A percentile compares a stretch with the other conserved stretches of the same genome.
Evolutionary conservation across 2,329 filamentous ascomycete species (phyloP).

Genomic region (Penicillium sp.): DNA sequence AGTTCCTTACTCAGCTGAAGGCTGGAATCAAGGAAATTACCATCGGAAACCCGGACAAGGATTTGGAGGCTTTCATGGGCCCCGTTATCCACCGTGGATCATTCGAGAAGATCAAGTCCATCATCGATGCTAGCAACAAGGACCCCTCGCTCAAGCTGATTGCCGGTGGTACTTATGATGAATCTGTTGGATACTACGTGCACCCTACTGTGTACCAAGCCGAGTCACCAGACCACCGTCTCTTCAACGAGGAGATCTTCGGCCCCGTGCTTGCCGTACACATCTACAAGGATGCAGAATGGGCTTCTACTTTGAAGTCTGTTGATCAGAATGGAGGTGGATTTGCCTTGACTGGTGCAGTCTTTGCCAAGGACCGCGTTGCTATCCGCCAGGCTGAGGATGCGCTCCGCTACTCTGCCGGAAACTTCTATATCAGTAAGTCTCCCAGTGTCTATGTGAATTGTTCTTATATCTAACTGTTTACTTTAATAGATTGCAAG

Average conservation of each 20-base stretch:
- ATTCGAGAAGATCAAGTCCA: conserved; percentile 72
- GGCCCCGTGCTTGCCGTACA: conserved; percentile 70
- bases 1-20: conserved; percentile 65
- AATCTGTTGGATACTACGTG: conserved; percentile 73
- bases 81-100: conserved; percentile 77
- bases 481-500: conserved; percentile 32
- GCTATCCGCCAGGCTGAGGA: conserved; percentile 39
- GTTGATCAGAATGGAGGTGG: conserved; percentile 35
- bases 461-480: background rate
- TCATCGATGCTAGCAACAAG: conserved; percentile 73
- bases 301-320: conserved; percentile 53
- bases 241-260: conserved; percentile 75
- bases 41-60: conserved; percentile 52
- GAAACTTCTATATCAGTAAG: conserved; percentile 45
- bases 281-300: conserved; percentile 72
- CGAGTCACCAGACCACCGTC: conserved; percentile 65
- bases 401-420: conserved; percentile 38
- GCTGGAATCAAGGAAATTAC: conserved; percentile 65
- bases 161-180: conserved; percentile 71
- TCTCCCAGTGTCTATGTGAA: background rate
- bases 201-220: conserved; percentile 76
- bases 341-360: conserved; percentile 40
- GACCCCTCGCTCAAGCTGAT: conserved; percentile 69
- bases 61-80: conserved; percentile 67
- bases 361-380: conserved; percentile 40